Percentiles rank a stretch among this genome's conserved stretches.
Evolutionary conservation across 345 rosid species (phyloP).

Genomic region (Fremontodendron californicum): DNA sequence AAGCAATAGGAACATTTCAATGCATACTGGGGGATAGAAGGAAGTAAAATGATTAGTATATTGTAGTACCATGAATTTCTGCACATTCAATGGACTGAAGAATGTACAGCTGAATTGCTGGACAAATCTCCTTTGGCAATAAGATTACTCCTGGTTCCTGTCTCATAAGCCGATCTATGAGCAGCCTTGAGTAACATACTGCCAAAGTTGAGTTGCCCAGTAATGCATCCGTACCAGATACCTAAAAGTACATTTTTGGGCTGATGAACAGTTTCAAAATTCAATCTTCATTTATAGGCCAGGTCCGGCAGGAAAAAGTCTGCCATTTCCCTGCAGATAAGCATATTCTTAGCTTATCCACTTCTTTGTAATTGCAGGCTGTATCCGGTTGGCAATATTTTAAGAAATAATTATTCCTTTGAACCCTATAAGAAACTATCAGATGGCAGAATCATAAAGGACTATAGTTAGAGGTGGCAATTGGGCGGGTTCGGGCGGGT

Average conservation of each 20-base stretch:
- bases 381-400: not conserved
- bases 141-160: constrained; percentile 8
- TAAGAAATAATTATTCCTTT: not conserved
- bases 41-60: not conserved
- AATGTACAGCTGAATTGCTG: constrained; percentile 29
- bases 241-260: not conserved
- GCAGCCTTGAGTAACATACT: constrained; percentile 16
- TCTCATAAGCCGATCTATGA: not conserved
- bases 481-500: too few species aligned
- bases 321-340: constrained; percentile 1
- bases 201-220: constrained; percentile 40
- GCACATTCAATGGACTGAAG: not conserved
- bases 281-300: constrained; percentile 2
- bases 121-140: constrained; percentile 56
- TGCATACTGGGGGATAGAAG: not conserved
- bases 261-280: not conserved
- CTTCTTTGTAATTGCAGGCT: not conserved
- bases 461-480: too few species aligned
- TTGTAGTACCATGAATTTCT: not conserved
- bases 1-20: not conserved
- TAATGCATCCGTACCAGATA: constrained; percentile 21
- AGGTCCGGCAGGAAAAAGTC: not conserved
- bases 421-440: not conserved
- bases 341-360: constrained; percentile 28
- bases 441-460: not conserved